phyloP scores from a whole-genome alignment of 2,329 filamentous ascomycete species.

The Colletotrichum gigasporum region DNA sequence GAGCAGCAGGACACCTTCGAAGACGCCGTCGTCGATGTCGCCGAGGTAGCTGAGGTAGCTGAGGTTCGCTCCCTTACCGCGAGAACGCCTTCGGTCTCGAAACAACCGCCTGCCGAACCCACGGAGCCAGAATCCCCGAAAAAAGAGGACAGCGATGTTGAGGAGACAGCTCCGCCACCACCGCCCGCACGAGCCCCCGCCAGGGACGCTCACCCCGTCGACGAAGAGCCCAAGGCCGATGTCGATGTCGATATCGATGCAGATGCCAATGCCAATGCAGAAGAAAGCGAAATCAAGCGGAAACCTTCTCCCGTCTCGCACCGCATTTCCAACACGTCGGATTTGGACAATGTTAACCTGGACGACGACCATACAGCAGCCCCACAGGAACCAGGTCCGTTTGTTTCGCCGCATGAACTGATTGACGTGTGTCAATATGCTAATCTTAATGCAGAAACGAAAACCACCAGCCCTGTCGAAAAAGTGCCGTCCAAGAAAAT shows the following conservation, averaged over 20 bases:
- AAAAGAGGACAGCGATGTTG: slow-evolving; percentile 40
- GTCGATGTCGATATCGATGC: slow-evolving; percentile 24
- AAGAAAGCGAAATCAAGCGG: slow-evolving; percentile 38
- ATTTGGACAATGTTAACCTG: slow-evolving; percentile 72
- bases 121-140: slow-evolving; percentile 30
- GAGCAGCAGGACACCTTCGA: slow-evolving; percentile 77
- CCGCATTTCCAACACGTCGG: slow-evolving; percentile 56
- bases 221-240: slow-evolving; percentile 26
- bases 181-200: slow-evolving; percentile 3
- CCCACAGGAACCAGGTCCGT: slow-evolving; percentile 45
- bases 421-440: slow-evolving; percentile 27
- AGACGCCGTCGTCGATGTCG: slow-evolving; percentile 74
- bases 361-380: slow-evolving; percentile 61
- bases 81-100: slow-evolving; percentile 50
- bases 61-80: slow-evolving; percentile 73
- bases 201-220: slow-evolving; percentile 22
- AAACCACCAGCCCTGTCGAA: slow-evolving; percentile 41
- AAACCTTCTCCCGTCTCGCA: slow-evolving; percentile 52
- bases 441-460: slow-evolving; percentile 30
- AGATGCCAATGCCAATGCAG: slow-evolving; percentile 28
- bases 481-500: slow-evolving; percentile 63
- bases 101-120: slow-evolving; percentile 38
- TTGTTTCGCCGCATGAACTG: slow-evolving; percentile 27
- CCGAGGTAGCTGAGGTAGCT: slow-evolving; percentile 15
- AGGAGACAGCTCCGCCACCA: slow-evolving; percentile 33